Evolutionary conservation across 306 rosid genomes (phyloP), one percentile per base, ranked within the genome.

Genomic region (Vachellia pachyceras): DNA sequence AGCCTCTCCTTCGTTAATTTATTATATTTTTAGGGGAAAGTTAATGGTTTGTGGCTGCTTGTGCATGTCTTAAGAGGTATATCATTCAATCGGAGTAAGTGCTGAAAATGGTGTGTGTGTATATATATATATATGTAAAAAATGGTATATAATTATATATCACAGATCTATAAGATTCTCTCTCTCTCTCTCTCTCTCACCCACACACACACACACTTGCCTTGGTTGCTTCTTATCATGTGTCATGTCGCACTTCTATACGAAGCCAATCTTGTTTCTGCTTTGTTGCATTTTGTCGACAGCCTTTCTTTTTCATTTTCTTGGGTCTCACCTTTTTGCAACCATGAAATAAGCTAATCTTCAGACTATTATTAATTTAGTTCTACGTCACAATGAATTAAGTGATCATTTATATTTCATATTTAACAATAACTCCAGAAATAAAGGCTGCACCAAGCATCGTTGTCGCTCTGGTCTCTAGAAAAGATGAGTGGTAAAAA

Each of bases 201-300:
- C n/a, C n/a, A n/a, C 36, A 69, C 74, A 23, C 7, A 29, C 33
- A 29, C 33, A 29, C 33, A 29, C 22, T 78, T 36, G 54, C 65
- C 81, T 1, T 69, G 29, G 22, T 78, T 42, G 76, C 66, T 82
- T 41, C 25, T 73, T 54, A 35, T n/a, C 78, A 60, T 68, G 45
- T 39, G 57, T 29, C 83, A 77, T 45, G 57, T 81, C 10, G 20
- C 6, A 78, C 44, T 82, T 50, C 49, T 35, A 69, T 7, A 60
- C 75, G 68, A 77, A 71, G 36, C 86, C 84, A 69, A 12, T 71
- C 75, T 35, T 78, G 69, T 29, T 70, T 73, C 20, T 14, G 55
- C 12, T 81, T 77, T 73, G 71, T 47, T 68, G 78, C 65, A 50
- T 60, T 82, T 77, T 23, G 83, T 85, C 88, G 60, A 68, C 78